A percentile compares a stretch with the other conserved stretches of the same genome.
Evolutionary conservation across 2,329 filamentous ascomycete species (phyloP).

Genomic region (Fusarium penzigii): DNA sequence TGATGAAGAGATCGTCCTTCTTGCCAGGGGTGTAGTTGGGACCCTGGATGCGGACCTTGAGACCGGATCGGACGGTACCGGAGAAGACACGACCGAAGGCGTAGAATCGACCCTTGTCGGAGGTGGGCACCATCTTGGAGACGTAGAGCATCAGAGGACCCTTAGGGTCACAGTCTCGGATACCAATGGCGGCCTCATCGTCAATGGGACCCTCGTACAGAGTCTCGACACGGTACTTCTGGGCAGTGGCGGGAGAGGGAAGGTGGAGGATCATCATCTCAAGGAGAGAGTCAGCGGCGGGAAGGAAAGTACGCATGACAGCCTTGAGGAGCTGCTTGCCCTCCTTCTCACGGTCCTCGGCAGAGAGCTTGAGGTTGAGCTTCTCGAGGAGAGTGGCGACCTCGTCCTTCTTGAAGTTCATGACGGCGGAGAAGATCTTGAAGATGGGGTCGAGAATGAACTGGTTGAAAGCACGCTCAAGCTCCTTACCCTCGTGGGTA

Average conservation of each 20-base stretch:
- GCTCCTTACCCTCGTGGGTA: conserved; percentile 79
- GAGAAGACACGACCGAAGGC: conserved; percentile 99
- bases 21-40: conserved; percentile 98
- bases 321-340: conserved; percentile 98
- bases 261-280: conserved; percentile 99
- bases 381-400: conserved; percentile 80
- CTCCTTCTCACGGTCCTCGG: conserved; percentile 88
- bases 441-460: conserved; percentile 99
- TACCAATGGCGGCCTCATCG: conserved; percentile 90
- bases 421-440: conserved; percentile 95
- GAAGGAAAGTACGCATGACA: conserved; percentile 98
- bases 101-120: conserved; percentile 99
- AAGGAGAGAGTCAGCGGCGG: conserved; percentile 93
- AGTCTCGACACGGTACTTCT: conserved; percentile 97
- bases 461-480: conserved; percentile 99
- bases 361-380: conserved; percentile 87
- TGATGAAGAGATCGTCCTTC: conserved; percentile 99
- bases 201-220: conserved; percentile 97
- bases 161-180: conserved; percentile 98
- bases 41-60: conserved; percentile 99
- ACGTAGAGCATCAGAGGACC: conserved; percentile 99
- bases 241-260: conserved; percentile 91
- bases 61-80: conserved; percentile 94
- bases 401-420: conserved; percentile 99
- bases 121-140: conserved; percentile 99